Base-by-base conservation (phyloP, 1,284 basidiomycete species). In the Cryptococcus sp. region DNA sequence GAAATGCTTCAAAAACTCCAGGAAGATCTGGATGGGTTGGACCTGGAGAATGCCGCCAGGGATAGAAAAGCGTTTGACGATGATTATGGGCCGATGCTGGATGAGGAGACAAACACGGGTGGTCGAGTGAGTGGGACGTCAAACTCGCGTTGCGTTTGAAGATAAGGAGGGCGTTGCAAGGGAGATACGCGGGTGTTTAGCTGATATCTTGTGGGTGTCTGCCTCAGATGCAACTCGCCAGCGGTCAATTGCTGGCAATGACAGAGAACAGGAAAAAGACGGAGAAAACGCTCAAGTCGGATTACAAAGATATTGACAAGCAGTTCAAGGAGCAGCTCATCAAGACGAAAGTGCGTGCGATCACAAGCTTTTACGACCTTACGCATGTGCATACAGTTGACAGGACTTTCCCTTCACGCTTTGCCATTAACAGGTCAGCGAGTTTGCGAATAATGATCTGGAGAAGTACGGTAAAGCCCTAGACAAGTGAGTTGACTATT, bases 401-500 rank as follows among this genome's bases (percentile, higher is more conserved):
- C 53, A 5, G 10, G 30, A 43, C 2, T 22, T 22, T 30, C 23
- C 23, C 27, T 35, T 6, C 22, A 47, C 16, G 23, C 41, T 47
- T 47, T 7, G 30, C 10, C n/a, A 17, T 16, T 41, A 1, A 17
- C 22, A 92, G 92, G 90, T 93, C 79, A 89, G 92, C 35, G 92
- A 95, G 76, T 90, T 94, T 85, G 92, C 93, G 1, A 95, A 93
- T 76, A 89, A 86, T 59, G 93, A 97, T 77, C 79, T 99, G 54
- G 94, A 99, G 79, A 98, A 98, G 80, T 98, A 98, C 65, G 90
- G 87, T 7, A 98, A 97, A 76, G 96, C 93, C 0, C 80, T 97
- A 47, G 93, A 97, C 80, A 91, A 90, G 94, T 92, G 70, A 72
- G 85, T 77, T 17, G n/a, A n/a, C n/a, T n/a, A n/a, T n/a, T n/a